Evolutionary conservation across 2,329 filamentous ascomycete species (phyloP), one percentile per base, ranked within the genome.

Genomic region (Phaeosphaeria sp.): DNA sequence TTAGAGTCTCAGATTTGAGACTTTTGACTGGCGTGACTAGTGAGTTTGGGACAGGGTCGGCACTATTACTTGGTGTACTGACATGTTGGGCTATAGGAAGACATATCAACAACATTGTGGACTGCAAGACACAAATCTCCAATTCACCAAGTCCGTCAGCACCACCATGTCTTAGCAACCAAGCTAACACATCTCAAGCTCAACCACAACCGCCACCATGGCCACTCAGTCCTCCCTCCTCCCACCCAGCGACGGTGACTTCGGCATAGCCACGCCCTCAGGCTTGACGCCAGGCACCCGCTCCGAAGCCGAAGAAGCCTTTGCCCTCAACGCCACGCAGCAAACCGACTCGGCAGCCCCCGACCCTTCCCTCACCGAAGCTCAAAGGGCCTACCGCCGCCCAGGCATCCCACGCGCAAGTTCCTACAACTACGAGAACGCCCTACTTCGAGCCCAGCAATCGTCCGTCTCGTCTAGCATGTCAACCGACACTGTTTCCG

Each of bases 261-360:
- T 74, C 27, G 63, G 55, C 39, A 51, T 66, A 33, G 60, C 61
- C 15, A 75, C 72, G 1, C 74, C 74, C 5, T 74, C 74, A 7
- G 72, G 69, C 36, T 68, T 77, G 1, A 76, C 74, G 15, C 74
- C 74, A 21, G 73, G 67, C 30, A 75, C 74, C 17, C 72, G 74
- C 20, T 70, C 68, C 13, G 68, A 76, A 67, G 74, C 70, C 20
- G 74, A 77, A 63, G 69, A 65, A n/a, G 71, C 69, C 22, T 67
- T 77, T 46, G 65, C 65, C 1, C 60, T 63, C 27, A 77, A 77
- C 63, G 69, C 61, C 20, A 52, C 50, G 27, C 54, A 64, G 11
- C 74, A 76, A 57, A 77, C 74, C 21, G 74, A 77, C 44, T 72
- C 73, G 10, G 74, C 74, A 36, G 74, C 74, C 3, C 74, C 74